Base-by-base conservation (phyloP, 306 rosid genomes). In the Ceratonia siliqua region DNA sequence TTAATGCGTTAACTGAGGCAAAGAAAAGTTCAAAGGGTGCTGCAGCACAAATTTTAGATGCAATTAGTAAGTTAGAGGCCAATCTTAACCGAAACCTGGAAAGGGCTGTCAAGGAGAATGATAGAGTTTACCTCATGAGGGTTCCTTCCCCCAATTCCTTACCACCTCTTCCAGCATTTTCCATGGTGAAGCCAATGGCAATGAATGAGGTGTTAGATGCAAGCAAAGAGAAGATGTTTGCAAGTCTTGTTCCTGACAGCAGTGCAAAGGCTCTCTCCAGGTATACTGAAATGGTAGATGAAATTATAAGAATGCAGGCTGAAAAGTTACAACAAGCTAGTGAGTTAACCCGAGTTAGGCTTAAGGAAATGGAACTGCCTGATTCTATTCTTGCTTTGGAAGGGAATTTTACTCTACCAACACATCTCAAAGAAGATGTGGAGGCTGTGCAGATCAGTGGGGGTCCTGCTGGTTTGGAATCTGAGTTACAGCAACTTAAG, bases 391-490 rank as follows among this genome's bases (percentile, higher is more conserved):
- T 93, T 76, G 88, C 98, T 45, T 79, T 94, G 89, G 99, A 94
- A 82, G 99, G 99, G 39, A 90, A 92, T 82, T 88, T 88, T 70
- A 67, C 89, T 54, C 84, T 93, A 42, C 97, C 96, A 5, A 81
- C 88, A 9, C 84, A 72, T 82, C 82, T 89, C 45, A 93, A 93
- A 79, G 98, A 93, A 82, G 97, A 90, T 43, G 93, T 93, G 74
- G 98, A 93, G 86, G 98, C 98, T 52, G 98, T 93, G 79, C 97
- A 93, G 85, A 85, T 93, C 64, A 81, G 96, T 83, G 98, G 96
- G 64, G 93, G 90, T 4, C 97, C 98, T 22, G 87, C 92, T 57
- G 97, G 91, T 68, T 84, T 93, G 88, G 98, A 93, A 81, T 85
- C 84, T 62, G 98, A 93, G 89, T 78, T 93, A 61, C 98, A 90